A percentile compares a stretch with the other conserved stretches of the same genome.
Evolutionary conservation across 1,284 basidiomycete species (phyloP).

Genomic region (Marasmius oreades): DNA sequence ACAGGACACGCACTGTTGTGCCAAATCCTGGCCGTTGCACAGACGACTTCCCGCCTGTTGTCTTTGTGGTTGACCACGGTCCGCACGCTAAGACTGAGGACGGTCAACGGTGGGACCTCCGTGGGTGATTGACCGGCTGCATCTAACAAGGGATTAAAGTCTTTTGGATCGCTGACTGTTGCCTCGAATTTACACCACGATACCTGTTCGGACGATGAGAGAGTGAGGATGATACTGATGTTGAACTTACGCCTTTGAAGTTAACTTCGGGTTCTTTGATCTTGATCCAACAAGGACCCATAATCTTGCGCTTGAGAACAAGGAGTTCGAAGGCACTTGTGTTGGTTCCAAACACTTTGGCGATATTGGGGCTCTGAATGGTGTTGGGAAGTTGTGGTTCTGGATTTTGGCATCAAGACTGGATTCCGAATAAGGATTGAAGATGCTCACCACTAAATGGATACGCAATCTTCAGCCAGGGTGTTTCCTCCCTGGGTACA

Average conservation of each 20-base stretch:
- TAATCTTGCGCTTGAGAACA: constrained; percentile 95
- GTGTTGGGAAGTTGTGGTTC: constrained; percentile 66
- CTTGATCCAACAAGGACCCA: constrained; percentile 98
- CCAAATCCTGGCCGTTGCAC: constrained; percentile 85
- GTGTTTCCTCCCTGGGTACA: constrained; percentile 75
- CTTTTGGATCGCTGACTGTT: constrained; percentile 83
- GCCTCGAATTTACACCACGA: constrained; percentile 97
- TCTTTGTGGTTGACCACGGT: constrained; percentile 93
- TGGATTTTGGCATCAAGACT: constrained; percentile 19
- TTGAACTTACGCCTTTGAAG: constrained; percentile 64
- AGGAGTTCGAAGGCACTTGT: constrained; percentile 93
- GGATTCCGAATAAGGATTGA: not conserved
- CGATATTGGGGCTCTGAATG: constrained; percentile 81
- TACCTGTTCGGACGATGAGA: constrained; percentile 42
- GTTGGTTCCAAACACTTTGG: constrained; percentile 88
- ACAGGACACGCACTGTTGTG: constrained; percentile 62
- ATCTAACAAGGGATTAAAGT: constrained; percentile 82
- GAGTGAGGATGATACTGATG: not conserved
- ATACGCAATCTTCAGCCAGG: constrained; percentile 94
- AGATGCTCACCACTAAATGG: constrained; percentile 66
- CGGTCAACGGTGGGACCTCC: constrained; percentile 86
- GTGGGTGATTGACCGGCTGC: constrained; percentile 70
- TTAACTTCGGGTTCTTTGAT: constrained; percentile 75
- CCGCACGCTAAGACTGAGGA: constrained; percentile 88
- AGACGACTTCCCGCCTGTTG: constrained; percentile 93